Evolutionary conservation across 2,329 filamentous ascomycete genomes (phyloP), one percentile per base, ranked within the genome.

Genomic region (Colletotrichum magnum): DNA sequence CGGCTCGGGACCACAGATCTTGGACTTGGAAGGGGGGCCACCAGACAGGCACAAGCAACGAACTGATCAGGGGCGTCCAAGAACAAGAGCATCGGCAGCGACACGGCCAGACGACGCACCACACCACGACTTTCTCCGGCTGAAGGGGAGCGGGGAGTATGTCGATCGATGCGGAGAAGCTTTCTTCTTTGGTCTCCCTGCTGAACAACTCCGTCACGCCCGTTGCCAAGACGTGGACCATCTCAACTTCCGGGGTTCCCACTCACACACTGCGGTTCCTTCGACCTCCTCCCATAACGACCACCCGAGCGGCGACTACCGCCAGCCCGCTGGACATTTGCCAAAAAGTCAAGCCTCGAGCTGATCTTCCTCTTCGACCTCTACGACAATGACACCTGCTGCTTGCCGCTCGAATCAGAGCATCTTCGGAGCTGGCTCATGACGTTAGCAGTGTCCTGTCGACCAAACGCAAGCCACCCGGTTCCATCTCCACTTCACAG

Each of bases 111-210:
- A 21, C 13, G 16, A 24, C 16, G 26, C 43, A 57, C 51, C 43
- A 51, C 56, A 41, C 56, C 56, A 50, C 28, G 51, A 61, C 45
- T 57, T 57, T 65, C 54, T 58, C 63, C 66, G 62, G 66, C 45
- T 58, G 66, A 69, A 68, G 50, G 68, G 64, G 58, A 70, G 68
- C 58, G 64, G 68, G 58, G 58, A 68, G 43, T 10, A 41, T 54
- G 68, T 63, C 58, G 68, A 70, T 70, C 68, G 58, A 68, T 70
- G 68, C 68, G 68, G 68, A 70, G 68, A 70, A 67, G 58, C 64
- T 62, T 68, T 59, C 68, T 70, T 28, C 58, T 64, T 67, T 61
- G 3, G 67, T 57, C 67, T 66, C 26, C 57, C 36, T 66, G 66
- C 61, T 60, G 51, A 45, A n/a, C 39, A 56, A 48, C 21, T n/a